These are phyloP conservation scores for Aaosphaeria arxii DNA, from an alignment of 2,329 filamentous ascomycete species.

Conservation along the genomic window DNA sequence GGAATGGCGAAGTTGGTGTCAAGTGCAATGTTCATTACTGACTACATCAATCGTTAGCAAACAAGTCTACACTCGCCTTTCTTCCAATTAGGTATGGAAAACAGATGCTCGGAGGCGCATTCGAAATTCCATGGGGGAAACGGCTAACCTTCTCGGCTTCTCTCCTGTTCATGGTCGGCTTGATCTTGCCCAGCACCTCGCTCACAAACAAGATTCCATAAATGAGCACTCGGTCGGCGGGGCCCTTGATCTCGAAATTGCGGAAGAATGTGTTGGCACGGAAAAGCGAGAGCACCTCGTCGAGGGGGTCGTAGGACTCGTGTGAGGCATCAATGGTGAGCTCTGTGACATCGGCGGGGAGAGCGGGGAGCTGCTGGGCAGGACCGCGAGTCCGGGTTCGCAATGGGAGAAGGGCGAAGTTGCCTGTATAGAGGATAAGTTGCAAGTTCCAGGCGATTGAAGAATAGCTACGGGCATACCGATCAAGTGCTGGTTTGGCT, in stretches of 20 bases:
- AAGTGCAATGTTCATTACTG: slow-evolving; percentile 84
- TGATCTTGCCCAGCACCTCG: slow-evolving; percentile 86
- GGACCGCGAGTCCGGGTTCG: slow-evolving; percentile 95
- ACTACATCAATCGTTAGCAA: slow-evolving; percentile 49
- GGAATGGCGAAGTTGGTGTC: slow-evolving; percentile 93
- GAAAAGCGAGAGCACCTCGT: slow-evolving; percentile 90
- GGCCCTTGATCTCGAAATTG: slow-evolving; percentile 98
- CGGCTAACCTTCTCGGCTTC: slow-evolving; percentile 63
- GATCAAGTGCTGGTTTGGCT: slow-evolving; percentile 66
- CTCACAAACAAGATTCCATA: slow-evolving; percentile 96
- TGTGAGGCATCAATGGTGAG: slow-evolving; percentile 70
- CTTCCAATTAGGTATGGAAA: neutral
- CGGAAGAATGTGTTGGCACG: slow-evolving; percentile 98
- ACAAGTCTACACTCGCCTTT: neutral
- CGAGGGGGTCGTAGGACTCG: slow-evolving; percentile 93
- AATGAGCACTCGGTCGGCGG: slow-evolving; percentile 88
- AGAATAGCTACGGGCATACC: slow-evolving; percentile 40
- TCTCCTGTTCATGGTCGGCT: slow-evolving; percentile 64
- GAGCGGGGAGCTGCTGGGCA: slow-evolving; percentile 73
- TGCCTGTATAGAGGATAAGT: slow-evolving; percentile 54
- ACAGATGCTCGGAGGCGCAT: neutral
- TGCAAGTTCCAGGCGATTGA: neutral
- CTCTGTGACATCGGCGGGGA: slow-evolving; percentile 54
- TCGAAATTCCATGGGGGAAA: neutral
- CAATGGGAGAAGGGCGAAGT: slow-evolving; percentile 91